Evolutionary conservation across 2,329 filamentous ascomycete genomes (phyloP).

Genomic region (Stachybotrys elegans): DNA sequence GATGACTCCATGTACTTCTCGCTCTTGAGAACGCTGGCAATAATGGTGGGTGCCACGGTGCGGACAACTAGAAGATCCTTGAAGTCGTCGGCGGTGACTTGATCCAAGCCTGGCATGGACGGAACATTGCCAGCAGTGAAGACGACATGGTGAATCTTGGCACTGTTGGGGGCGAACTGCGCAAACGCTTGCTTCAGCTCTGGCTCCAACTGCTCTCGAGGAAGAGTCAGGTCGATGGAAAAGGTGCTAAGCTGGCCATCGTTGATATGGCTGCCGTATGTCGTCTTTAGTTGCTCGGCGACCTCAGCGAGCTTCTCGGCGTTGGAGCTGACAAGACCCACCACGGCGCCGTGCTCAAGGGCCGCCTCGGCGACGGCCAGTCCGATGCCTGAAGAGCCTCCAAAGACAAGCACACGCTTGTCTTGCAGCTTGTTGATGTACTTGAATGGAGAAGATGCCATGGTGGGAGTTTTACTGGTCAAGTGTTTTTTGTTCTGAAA

Average conservation of each 20-base stretch:
- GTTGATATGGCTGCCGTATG: neutral
- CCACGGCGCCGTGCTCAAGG: conserved; percentile 48
- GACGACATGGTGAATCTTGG: conserved; percentile 52
- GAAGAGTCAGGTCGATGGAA: conserved; percentile 17
- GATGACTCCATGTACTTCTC: conserved; percentile 35
- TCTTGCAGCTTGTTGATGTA: conserved; percentile 28
- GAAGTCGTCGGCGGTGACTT: conserved; percentile 34
- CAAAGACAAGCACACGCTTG: conserved; percentile 52
- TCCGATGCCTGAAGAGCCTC: conserved; percentile 60
- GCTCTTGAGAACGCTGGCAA: conserved; percentile 44
- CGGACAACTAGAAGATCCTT: conserved; percentile 40
- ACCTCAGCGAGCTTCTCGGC: conserved; percentile 40
- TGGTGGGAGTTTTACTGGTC: too few species aligned
- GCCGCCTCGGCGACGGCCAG: conserved; percentile 54
- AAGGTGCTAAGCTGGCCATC: conserved; percentile 12
- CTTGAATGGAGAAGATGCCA: conserved; percentile 14
- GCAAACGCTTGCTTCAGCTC: conserved; percentile 45
- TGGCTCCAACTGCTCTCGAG: conserved; percentile 27
- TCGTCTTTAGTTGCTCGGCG: conserved; percentile 32
- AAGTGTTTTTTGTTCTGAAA: too few species aligned
- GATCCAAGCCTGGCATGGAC: conserved; percentile 29
- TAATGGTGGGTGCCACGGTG: conserved; percentile 43
- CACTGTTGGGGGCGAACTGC: conserved; percentile 36
- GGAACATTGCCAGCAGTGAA: conserved; percentile 49
- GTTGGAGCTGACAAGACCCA: conserved; percentile 57